Evolutionary conservation across 805 yeast species (phyloP).

Genomic region (Sungouiozyma ichnusensis): DNA sequence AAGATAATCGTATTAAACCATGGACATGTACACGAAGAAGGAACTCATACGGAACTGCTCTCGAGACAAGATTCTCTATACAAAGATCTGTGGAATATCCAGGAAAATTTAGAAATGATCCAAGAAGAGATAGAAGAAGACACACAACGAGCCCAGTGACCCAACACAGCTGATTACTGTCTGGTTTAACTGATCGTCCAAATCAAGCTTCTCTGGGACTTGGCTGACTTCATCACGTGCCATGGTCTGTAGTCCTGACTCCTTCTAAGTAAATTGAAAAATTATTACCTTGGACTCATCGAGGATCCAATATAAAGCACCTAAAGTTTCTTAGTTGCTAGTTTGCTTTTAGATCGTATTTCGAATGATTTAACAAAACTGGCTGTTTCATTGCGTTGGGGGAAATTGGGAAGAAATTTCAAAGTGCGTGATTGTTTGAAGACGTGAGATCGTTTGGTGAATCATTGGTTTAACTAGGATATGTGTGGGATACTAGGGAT

Average conservation of each 20-base stretch:
- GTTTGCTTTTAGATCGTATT: too few relatives aligned
- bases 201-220: too few relatives aligned
- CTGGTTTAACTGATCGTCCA: background rate
- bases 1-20: slow-evolving; percentile 77
- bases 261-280: background rate
- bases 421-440: too few relatives aligned
- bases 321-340: background rate
- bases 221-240: too few relatives aligned
- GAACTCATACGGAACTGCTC: slow-evolving; percentile 62
- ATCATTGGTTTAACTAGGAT: too few relatives aligned
- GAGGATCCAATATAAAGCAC: background rate
- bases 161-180: background rate
- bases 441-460: too few relatives aligned
- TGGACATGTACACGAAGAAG: slow-evolving; percentile 81
- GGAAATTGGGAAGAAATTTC: too few relatives aligned
- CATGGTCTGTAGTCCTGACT: background rate
- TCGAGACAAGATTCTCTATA: slow-evolving; percentile 50
- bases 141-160: background rate
- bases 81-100: slow-evolving; percentile 80
- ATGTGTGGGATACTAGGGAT: slow-evolving; percentile 97
- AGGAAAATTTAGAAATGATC: slow-evolving; percentile 59
- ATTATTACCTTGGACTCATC: background rate
- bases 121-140: slow-evolving; percentile 28
- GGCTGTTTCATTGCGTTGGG: too few relatives aligned
- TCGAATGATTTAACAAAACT: too few relatives aligned